Evolutionary conservation across 192 early-diverging fungal genomes (phyloP), one percentile per base, ranked within the genome.

Genomic region (Rhizoclosmatium globosum): DNA sequence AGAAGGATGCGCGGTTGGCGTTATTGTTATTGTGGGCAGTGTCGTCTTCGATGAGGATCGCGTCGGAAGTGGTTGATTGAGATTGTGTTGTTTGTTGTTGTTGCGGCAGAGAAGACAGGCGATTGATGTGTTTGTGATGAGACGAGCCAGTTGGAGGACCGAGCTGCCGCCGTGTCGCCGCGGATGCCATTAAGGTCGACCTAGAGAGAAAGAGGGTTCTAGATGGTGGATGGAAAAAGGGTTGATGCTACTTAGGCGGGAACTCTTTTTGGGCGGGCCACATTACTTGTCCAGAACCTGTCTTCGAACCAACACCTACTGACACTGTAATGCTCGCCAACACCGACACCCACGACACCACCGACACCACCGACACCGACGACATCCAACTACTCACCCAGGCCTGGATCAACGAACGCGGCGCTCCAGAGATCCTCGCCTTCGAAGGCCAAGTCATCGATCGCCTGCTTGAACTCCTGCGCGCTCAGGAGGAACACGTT

Each of bases 321-420:
- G 15, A 64, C 4, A 64, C 4, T 6, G 39, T 7, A 21, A 64
- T 64, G 62, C 62, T 64, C 62, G 62, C 62, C 39, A n/a, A 64
- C 62, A 7, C 62, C 4, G 4, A 38, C 23, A 4, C 9, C 62
- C 6, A 64, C 62, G 7, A 64, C 62, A 4, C 62, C 4, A 41
- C 62, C 23, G 21, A 64, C 62, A 11, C 39, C n/a, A n/a, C 56
- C 56, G 62, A 64, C 39, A 13, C 15, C 57, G 86, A 87, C 58
- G 79, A 85, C 73, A 80, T 90, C 2, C 11, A 23, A 41, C 58
- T 50, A 4, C 78, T 93, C 47, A 91, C 90, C 3, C 81, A 87
- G 47, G 83, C 80, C 15, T 94, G 93, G 93, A 85, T 92, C 45
- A 90, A 92, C 72, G 93, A 94, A 71, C 90, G 91, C 4, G 87